Base-by-base conservation (phyloP, 192 early-diverging fungal genomes). In the Kappamyces sp. region DNA sequence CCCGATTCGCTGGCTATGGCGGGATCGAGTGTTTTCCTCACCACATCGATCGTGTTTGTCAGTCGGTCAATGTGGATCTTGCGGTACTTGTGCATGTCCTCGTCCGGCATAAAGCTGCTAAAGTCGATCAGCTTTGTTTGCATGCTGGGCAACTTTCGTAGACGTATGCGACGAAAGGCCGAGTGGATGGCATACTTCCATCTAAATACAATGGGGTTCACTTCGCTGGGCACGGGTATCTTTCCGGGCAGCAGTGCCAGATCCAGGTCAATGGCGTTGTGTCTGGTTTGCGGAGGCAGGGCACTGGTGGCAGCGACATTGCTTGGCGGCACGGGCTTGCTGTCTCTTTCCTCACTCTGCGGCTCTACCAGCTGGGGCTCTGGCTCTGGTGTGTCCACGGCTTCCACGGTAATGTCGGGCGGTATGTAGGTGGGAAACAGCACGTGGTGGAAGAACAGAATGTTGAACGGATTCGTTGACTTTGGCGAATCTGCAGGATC, bases 161-260 rank as follows among this genome's bases (percentile, higher is more conserved):
- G 34, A 6, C 53, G 29, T 0, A 32, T n/a, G 29, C 6, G 36
- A 7, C 34, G 53, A 3, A 55, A 4, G 9, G 45, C 36, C 6
- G 5, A 5, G 5, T 55, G 34, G 31, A 55, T 55, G 2, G 53
- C 53, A 39, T 29, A 32, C 45, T 55, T 55, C 53, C 53, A 55
- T 39, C 53, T 34, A 30, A 55, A 55, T 1, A 12, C 12, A n/a
- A 45, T 45, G 12, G 43, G 43, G 43, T 45, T 45, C 43, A 12
- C 12, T 45, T 12, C 12, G 12, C 22, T 22, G 12, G 43, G 43
- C 12, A 45, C 43, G 22, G 12, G 22, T 45, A 45, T 45, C 22
- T 45, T 22, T 22, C 22, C 22, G 22, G 22, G 22, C 22, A 22
- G 22, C 22, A 22, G 22, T 22, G 22, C 22, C 22, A 22, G 22